Conservation (phyloP, 2,329 filamentous ascomycete species). For the Plenodomus lindquistii region DNA sequence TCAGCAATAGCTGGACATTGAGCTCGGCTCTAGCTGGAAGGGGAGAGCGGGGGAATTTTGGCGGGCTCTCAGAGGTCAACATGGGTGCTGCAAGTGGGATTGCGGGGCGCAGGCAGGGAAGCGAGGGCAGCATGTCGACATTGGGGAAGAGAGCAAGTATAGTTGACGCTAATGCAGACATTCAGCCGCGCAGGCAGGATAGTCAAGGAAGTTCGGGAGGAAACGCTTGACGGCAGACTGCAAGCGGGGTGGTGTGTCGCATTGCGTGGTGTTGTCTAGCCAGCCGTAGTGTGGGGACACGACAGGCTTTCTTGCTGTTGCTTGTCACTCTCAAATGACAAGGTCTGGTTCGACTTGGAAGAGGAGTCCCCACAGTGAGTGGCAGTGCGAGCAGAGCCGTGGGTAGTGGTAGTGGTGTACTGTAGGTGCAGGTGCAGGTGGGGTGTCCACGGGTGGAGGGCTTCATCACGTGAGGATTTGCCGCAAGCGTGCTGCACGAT, state of each 20-base stretch:
- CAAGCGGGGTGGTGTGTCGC: background rate
- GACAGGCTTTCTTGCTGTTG: too few species aligned
- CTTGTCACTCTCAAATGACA: too few species aligned
- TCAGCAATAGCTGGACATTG: slow-evolving; percentile 28
- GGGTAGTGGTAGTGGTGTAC: too few species aligned
- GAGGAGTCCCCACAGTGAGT: too few species aligned
- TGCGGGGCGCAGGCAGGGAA: slow-evolving; percentile 35
- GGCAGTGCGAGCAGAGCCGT: too few species aligned
- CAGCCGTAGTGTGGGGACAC: background rate
- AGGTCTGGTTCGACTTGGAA: too few species aligned
- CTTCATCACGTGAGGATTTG: background rate
- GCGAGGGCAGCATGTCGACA: slow-evolving; percentile 29
- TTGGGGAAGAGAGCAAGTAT: slow-evolving; percentile 27
- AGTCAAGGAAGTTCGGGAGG: slow-evolving; percentile 29
- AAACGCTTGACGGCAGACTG: background rate
- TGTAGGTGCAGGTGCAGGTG: too few species aligned
- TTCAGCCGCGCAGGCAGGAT: slow-evolving; percentile 23
- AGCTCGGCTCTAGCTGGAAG: slow-evolving; percentile 21
- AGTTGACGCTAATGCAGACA: slow-evolving; percentile 20
- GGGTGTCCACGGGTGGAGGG: background rate
- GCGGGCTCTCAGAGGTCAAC: slow-evolving; percentile 12
- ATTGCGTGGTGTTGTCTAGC: background rate
- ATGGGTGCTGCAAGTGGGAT: slow-evolving; percentile 26
- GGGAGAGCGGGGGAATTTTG: slow-evolving; percentile 7
- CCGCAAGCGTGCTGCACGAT: background rate